phyloP scores from a whole-genome alignment of 2,329 filamentous ascomycete genomes.

The Atkinsonella texensis region DNA sequence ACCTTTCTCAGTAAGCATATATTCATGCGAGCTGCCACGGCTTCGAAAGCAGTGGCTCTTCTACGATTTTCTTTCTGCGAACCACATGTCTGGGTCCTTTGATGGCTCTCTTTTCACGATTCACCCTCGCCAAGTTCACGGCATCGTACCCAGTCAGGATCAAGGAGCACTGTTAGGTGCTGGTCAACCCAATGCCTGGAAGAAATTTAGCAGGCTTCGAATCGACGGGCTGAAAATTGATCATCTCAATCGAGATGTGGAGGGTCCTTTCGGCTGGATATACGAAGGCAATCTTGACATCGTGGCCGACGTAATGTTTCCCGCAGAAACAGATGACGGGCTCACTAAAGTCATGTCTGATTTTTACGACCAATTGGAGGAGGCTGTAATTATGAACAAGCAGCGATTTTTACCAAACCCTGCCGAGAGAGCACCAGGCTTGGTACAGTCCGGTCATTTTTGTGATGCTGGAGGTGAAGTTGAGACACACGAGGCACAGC shows the following conservation, averaged over 20 bases:
- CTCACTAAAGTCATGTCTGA: slow-evolving; percentile 93
- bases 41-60: slow-evolving; percentile 94
- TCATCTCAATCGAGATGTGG: slow-evolving; percentile 84
- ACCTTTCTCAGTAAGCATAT: slow-evolving; percentile 93
- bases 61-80: slow-evolving; percentile 92
- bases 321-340: slow-evolving; percentile 74
- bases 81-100: slow-evolving; percentile 89
- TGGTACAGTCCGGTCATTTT: slow-evolving; percentile 21
- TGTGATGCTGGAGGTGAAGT: slow-evolving; percentile 16
- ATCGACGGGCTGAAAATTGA: slow-evolving; percentile 93
- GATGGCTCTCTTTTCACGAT: slow-evolving; percentile 96
- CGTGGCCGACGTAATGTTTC: slow-evolving; percentile 89
- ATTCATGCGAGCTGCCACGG: slow-evolving; percentile 85
- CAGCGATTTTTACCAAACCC: slow-evolving; percentile 47
- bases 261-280: slow-evolving; percentile 95
- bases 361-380: slow-evolving; percentile 92
- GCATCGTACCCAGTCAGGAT: slow-evolving; percentile 52
- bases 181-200: slow-evolving; percentile 66
- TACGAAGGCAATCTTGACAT: slow-evolving; percentile 96
- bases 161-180: slow-evolving; percentile 41
- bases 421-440: slow-evolving; percentile 15
- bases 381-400: slow-evolving; percentile 71
- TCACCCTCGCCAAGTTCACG: slow-evolving; percentile 82
- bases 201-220: slow-evolving; percentile 85
- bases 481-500: slow-evolving; percentile 4